Conservation (phyloP, 345 rosid species). For the Reutealis trisperma region DNA sequence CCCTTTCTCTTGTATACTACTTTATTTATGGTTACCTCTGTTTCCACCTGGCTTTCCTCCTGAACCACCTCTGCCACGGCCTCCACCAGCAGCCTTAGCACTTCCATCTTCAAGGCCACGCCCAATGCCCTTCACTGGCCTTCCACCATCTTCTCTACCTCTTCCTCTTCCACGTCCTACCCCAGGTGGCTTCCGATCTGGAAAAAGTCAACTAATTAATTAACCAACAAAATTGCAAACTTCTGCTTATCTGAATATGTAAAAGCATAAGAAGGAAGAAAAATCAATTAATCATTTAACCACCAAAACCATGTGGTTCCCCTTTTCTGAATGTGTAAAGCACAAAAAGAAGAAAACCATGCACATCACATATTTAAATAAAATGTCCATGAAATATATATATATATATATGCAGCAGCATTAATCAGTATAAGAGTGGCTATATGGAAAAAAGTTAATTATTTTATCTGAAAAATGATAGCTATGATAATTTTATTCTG, state of each 20-base stretch:
- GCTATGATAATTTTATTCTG: not conserved
- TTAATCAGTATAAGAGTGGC: not conserved
- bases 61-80: constrained; percentile 70
- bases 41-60: constrained; percentile 56
- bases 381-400: not conserved
- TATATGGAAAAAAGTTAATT: not conserved
- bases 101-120: constrained; percentile 74
- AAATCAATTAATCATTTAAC: too few relatives aligned
- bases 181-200: constrained; percentile 82
- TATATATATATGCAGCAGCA: not conserved
- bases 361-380: not conserved
- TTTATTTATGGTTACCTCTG: constrained; percentile 45
- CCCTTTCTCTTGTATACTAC: too few relatives aligned
- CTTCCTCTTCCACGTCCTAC: constrained; percentile 85
- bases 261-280: constrained; percentile 3
- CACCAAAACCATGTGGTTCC: too few relatives aligned
- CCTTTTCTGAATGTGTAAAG: too few relatives aligned
- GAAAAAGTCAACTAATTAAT: constrained; percentile 7
- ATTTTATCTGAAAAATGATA: not conserved
- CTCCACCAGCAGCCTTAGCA: constrained; percentile 58
- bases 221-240: not conserved
- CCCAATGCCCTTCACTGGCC: constrained; percentile 62
- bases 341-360: not conserved
- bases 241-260: not conserved
- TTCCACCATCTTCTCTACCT: constrained; percentile 80